phyloP scores from a whole-genome alignment of 208 protist species.

The Crithidia acanthocephali region DNA sequence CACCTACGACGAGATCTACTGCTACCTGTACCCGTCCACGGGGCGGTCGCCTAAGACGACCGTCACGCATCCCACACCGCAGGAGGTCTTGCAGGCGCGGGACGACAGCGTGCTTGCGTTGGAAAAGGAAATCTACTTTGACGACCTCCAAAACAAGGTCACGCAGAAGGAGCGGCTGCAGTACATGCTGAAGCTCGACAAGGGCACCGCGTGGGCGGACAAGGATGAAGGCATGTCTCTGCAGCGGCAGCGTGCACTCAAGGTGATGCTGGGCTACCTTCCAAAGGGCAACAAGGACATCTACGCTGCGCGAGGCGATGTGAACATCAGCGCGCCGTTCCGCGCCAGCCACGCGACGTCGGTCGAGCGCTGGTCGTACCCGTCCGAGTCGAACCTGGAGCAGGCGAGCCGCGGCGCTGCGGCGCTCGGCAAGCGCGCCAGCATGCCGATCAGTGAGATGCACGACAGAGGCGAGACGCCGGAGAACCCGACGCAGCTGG shows the following conservation, averaged over 20 bases:
- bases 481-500: constrained; percentile 79
- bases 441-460: constrained; percentile 89
- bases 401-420: constrained; percentile 81
- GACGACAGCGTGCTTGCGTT: constrained; percentile 72
- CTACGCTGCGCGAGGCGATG: constrained; percentile 86
- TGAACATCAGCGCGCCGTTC: constrained; percentile 82
- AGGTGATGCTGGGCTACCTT: constrained; percentile 88
- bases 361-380: constrained; percentile 70
- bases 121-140: constrained; percentile 87
- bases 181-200: constrained; percentile 71
- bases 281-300: constrained; percentile 89
- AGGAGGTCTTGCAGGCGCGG: constrained; percentile 53
- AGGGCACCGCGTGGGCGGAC: constrained; percentile 87
- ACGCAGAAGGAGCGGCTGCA: constrained; percentile 57
- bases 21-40: constrained; percentile 87
- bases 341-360: constrained; percentile 84
- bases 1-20: constrained; percentile 85
- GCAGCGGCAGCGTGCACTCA: constrained; percentile 84
- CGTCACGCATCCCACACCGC: constrained; percentile 73
- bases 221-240: constrained; percentile 88
- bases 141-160: constrained; percentile 68
- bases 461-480: constrained; percentile 83
- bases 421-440: constrained; percentile 77
- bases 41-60: constrained; percentile 78
- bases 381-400: constrained; percentile 83